Evolutionary conservation across 1,139 yeast genomes (phyloP), one percentile per base, ranked within the genome.

Genomic region (Hyphopichia wangnamkhiaoensis): DNA sequence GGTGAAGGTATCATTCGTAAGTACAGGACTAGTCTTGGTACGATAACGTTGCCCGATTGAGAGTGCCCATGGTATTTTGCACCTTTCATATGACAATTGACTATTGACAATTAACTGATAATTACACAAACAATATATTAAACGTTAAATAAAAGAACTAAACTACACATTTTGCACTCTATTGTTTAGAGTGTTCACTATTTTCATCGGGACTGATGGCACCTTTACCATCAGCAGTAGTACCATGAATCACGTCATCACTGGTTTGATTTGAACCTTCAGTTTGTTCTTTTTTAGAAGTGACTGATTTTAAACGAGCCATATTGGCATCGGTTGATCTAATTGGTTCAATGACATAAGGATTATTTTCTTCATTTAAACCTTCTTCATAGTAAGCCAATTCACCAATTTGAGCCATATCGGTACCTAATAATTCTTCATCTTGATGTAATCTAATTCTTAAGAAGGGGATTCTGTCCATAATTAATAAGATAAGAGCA

Each of bases 391-490:
- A 77, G 65, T 82, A 84, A 33, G 89, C 84, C 61, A 76, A 83
- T 63, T 90, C 96, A 54, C 96, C 94, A 51, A 89, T 87, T 71
- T 88, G 89, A 28, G 93, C 82, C 53, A 82, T 74, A 65, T 91
- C 98, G 36, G 95, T 86, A 49, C 98, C 98, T 52, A 82, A 58
- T 52, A 83, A 79, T 69, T 93, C 98, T 58, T 90, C 96, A 52
- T 91, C 96, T 59, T 87, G 90, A 50, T 82, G 79, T 61, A 90
- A 77, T 71, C 98, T 82, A 54, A 91, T 66, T 70, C 87, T 83
- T 59, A 90, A 75, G 71, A 78, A 77, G 50, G 98, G 98, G 48
- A 90, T 78, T 56, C 70, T 71, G 78, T 91, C 89, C 89, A 87
- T 80, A 41, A 68, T 65, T 37, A 83, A 63, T 48, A 93, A 74